These are phyloP conservation scores for Lasiodiplodia theobromae DNA, from an alignment of 2,329 filamentous ascomycete genomes.

Conservation along the genomic window DNA sequence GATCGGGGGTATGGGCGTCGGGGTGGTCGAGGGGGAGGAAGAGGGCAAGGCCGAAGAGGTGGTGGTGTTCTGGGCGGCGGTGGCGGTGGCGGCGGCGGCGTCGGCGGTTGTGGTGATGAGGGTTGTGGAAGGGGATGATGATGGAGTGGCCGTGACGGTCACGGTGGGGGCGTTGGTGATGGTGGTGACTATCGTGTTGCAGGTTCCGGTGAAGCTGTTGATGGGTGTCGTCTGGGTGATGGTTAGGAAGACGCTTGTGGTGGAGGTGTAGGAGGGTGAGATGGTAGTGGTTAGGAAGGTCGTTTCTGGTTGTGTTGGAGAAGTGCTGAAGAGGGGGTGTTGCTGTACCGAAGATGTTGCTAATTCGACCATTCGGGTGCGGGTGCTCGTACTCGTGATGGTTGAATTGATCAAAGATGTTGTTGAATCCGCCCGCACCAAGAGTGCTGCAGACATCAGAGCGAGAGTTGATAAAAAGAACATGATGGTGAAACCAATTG, in stretches of 20 bases:
- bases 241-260: slow-evolving; percentile 4
- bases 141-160: neutral
- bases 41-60: neutral
- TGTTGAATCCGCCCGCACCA: neutral
- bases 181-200: neutral
- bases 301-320: slow-evolving; percentile 2
- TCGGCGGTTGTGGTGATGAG: neutral
- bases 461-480: neutral
- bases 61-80: too few relatives aligned
- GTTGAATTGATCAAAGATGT: neutral
- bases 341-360: neutral
- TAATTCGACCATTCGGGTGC: neutral
- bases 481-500: neutral
- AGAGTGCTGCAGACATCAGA: neutral
- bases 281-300: neutral
- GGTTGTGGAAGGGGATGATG: neutral
- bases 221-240: neutral
- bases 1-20: neutral
- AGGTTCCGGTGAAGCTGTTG: neutral
- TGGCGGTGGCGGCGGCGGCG: too few relatives aligned
- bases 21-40: neutral
- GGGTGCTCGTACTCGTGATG: slow-evolving; percentile 4
- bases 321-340: neutral
- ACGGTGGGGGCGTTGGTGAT: neutral
- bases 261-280: neutral